phyloP scores from a whole-genome alignment of 495 filamentous ascomycete genomes.

The Hyaloscypha variabilis region DNA sequence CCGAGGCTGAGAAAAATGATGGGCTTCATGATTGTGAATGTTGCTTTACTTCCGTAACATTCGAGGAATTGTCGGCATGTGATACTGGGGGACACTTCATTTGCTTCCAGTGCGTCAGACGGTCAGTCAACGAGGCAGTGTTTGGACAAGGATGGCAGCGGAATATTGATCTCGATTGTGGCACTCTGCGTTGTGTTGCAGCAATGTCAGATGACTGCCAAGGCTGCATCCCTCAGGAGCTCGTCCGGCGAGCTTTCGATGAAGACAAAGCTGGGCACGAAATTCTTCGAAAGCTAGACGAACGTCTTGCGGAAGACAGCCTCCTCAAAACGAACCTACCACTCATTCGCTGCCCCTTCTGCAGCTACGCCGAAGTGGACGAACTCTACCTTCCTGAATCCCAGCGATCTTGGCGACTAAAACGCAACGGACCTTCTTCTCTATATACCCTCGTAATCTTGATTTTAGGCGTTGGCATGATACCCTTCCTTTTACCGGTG shows the following conservation, averaged over 20 bases:
- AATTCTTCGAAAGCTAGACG: conserved; percentile 70
- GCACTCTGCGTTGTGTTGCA: conserved; percentile 80
- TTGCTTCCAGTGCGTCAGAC: conserved; percentile 82
- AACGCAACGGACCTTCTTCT: conserved; percentile 36
- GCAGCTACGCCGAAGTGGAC: conserved; percentile 86
- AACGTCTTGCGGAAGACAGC: conserved; percentile 71
- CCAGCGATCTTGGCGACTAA: conserved; percentile 50
- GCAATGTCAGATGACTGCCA: conserved; percentile 67
- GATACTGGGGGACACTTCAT: conserved; percentile 71
- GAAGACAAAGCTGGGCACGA: conserved; percentile 69
- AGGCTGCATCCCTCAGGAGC: conserved; percentile 68
- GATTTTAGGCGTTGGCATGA: conserved; percentile 41
- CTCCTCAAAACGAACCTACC: conserved; percentile 71
- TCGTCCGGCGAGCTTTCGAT: conserved; percentile 72
- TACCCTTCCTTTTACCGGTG: conserved; percentile 55
- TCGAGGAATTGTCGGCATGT: conserved; percentile 83
- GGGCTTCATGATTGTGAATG: conserved; percentile 88
- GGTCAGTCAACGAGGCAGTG: conserved; percentile 77
- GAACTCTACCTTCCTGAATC: conserved; percentile 66
- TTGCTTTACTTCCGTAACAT: conserved; percentile 77
- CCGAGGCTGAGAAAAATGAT: conserved; percentile 70
- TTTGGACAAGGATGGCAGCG: conserved; percentile 91
- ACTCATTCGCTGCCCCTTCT: conserved; percentile 88
- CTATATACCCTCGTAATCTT: conserved; percentile 48
- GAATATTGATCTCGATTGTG: conserved; percentile 70